phyloP scores from a whole-genome alignment of 345 rosid genomes.

The Eucalyptus victrix region DNA sequence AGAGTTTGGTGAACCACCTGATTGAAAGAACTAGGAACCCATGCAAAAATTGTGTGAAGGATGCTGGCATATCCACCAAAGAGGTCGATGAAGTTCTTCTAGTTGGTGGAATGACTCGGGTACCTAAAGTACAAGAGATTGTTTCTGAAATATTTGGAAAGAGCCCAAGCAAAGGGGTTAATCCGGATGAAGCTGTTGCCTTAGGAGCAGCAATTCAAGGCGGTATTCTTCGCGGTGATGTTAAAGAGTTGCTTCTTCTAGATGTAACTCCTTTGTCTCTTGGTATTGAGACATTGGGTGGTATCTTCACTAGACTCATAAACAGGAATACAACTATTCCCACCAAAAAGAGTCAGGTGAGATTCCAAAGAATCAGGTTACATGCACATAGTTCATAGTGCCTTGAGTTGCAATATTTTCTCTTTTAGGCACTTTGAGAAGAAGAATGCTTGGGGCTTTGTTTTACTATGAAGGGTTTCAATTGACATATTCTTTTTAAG shows the following conservation, averaged over 20 bases:
- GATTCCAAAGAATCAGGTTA: background rate
- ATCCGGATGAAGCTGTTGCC: constrained; percentile 90
- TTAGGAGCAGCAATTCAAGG: constrained; percentile 93
- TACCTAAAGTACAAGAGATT: constrained; percentile 79
- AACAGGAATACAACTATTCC: constrained; percentile 81
- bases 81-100: constrained; percentile 80
- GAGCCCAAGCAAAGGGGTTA: constrained; percentile 80
- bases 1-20: constrained; percentile 47
- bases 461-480: background rate
- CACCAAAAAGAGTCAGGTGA: constrained; percentile 78
- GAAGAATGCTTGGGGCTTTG: background rate
- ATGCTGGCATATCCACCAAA: constrained; percentile 58
- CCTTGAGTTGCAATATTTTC: background rate
- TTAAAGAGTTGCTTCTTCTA: constrained; percentile 72
- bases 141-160: constrained; percentile 75
- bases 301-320: constrained; percentile 63
- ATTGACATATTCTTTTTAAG: background rate
- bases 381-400: background rate
- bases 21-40: constrained; percentile 68
- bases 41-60: constrained; percentile 73
- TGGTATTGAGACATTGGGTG: constrained; percentile 90
- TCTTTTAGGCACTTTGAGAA: background rate
- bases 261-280: constrained; percentile 90
- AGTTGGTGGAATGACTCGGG: constrained; percentile 96
- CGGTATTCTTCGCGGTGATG: constrained; percentile 91